A percentile compares a stretch with the other conserved stretches of the same genome.
These are phyloP conservation scores for Pouteria campechiana DNA, from an alignment of 179 eudicot genomes.

Conservation along the genomic window DNA sequence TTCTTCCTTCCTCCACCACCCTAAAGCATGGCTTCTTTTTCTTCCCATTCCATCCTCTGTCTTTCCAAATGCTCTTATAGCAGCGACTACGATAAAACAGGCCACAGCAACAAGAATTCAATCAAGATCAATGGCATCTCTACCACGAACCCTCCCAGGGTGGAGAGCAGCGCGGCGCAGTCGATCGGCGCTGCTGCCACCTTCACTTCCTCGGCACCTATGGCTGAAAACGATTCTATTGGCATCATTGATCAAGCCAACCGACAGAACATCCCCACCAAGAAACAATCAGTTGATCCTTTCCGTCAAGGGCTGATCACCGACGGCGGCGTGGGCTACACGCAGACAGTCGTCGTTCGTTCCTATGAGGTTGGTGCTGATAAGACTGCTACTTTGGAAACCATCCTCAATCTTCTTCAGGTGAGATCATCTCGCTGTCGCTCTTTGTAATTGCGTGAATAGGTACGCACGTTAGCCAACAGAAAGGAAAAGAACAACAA, in stretches of 20 bases:
- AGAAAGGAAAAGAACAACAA: too few relatives aligned
- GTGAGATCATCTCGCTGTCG: too few relatives aligned
- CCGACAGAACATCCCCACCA: conserved; percentile 32
- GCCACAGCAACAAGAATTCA: neutral
- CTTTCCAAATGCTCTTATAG: neutral
- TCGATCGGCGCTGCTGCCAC: neutral
- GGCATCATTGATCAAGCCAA: neutral
- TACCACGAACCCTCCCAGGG: conserved; percentile 1
- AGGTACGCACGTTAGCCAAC: too few relatives aligned
- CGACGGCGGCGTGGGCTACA: conserved; percentile 26
- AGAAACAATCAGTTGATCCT: conserved; percentile 28
- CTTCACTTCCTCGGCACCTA: neutral
- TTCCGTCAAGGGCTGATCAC: conserved; percentile 25
- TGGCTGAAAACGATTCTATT: conserved; percentile 4
- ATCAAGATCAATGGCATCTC: conserved; percentile 9
- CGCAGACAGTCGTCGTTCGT: conserved; percentile 35
- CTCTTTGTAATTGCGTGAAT: too few relatives aligned
- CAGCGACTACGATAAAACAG: conserved; percentile 1
- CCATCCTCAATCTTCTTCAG: conserved; percentile 43
- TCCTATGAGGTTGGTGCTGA: conserved; percentile 53
- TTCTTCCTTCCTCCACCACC: too few relatives aligned
- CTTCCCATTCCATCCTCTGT: neutral
- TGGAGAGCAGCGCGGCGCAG: neutral
- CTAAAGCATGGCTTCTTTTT: conserved; percentile 11
- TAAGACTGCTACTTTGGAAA: conserved; percentile 35